Percentiles rank a stretch among this genome's conserved stretches.
These are phyloP conservation scores for Mycena belliarum DNA, from an alignment of 768 basidiomycete genomes.

Conservation along the genomic window DNA sequence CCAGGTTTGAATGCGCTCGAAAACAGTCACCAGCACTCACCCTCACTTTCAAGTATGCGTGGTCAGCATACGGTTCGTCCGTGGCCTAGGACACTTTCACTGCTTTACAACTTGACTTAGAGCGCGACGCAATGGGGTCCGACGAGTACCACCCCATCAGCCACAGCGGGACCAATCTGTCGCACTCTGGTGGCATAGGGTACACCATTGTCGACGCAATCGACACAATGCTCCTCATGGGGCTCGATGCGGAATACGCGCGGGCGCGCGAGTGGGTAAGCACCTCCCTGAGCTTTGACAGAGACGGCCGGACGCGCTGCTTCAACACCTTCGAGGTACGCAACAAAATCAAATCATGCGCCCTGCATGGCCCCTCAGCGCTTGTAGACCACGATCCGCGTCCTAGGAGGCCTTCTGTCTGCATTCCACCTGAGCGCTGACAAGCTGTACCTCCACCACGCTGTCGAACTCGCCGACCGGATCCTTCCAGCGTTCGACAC, in stretches of 20 bases:
- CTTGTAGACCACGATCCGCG: conserved; percentile 69
- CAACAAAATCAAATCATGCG: neutral
- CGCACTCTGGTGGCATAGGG: conserved; percentile 59
- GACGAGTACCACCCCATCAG: conserved; percentile 89
- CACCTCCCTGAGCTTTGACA: conserved; percentile 55
- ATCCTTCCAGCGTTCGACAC: conserved; percentile 68
- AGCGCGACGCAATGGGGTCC: conserved; percentile 84
- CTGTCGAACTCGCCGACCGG: conserved; percentile 67
- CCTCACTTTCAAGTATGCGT: neutral
- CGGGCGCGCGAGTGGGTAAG: conserved; percentile 65
- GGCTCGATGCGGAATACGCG: conserved; percentile 60
- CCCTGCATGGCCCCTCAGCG: no score
- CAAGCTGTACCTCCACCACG: conserved; percentile 56
- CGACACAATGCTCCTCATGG: conserved; percentile 72
- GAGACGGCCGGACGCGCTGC: conserved; percentile 42
- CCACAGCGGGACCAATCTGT: conserved; percentile 57
- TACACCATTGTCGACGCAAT: conserved; percentile 74
- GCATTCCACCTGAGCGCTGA: conserved; percentile 67
- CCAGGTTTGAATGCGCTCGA: neutral
- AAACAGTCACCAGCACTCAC: neutral
- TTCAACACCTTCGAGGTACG: conserved; percentile 78
- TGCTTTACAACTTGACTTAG: conserved; percentile 38
- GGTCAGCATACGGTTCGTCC: conserved; percentile 5
- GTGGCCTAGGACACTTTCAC: neutral
- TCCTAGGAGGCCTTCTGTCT: conserved; percentile 72